These are phyloP conservation scores for Polytrichum commune DNA, from an alignment of 225 moss, liverwort and hornwort genomes.

Conservation along the genomic window DNA sequence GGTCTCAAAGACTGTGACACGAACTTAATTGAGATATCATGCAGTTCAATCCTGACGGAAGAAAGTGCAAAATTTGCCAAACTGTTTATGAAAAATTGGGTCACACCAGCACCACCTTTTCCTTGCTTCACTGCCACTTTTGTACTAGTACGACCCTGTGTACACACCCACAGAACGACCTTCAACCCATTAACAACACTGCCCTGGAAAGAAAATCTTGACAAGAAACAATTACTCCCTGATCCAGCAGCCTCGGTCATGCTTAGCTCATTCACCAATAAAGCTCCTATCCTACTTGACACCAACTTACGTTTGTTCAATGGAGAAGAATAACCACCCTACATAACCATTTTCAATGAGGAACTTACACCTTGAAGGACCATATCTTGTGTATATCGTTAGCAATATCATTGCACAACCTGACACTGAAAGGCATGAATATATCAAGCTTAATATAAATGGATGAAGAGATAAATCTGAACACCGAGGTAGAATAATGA, in stretches of 20 bases:
- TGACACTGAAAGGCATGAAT: no score
- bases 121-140: conserved; percentile 43
- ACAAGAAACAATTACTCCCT: no score
- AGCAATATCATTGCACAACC: no score
- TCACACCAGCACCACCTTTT: conserved; percentile 26
- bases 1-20: conserved; percentile 51
- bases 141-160: conserved; percentile 54
- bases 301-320: no score
- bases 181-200: conserved; percentile 9
- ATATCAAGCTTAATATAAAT: background rate
- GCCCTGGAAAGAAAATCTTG: background rate
- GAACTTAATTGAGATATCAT: conserved; percentile 58
- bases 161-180: conserved; percentile 4
- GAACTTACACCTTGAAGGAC: no score
- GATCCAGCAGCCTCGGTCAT: no score
- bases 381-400: no score
- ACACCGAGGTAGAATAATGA: background rate
- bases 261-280: no score
- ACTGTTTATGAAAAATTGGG: conserved; percentile 46
- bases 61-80: conserved; percentile 68
- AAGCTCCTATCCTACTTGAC: no score
- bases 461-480: background rate
- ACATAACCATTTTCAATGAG: no score
- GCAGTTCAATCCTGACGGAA: conserved; percentile 73
- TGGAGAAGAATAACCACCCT: no score